A percentile compares a stretch with the other conserved stretches of the same genome.
These are phyloP conservation scores for Reutealis trisperma DNA, from an alignment of 345 rosid genomes.

Conservation along the genomic window DNA sequence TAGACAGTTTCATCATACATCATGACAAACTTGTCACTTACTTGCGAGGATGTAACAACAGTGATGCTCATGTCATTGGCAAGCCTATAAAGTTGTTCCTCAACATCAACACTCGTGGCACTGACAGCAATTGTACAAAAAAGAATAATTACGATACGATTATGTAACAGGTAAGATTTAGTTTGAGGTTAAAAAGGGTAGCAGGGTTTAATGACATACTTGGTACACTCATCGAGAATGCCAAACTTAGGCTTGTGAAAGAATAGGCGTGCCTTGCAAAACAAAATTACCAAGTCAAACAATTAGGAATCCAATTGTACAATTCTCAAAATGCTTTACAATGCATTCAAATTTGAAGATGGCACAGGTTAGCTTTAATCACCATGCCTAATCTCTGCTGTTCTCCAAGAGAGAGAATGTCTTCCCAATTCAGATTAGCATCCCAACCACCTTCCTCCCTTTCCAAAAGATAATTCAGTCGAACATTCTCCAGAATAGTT, in stretches of 20 bases:
- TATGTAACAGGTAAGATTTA: neutral
- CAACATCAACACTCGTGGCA: conserved; percentile 94
- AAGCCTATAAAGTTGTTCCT: conserved; percentile 89
- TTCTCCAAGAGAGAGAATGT: conserved; percentile 93
- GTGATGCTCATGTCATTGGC: conserved; percentile 85
- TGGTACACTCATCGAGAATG: conserved; percentile 97
- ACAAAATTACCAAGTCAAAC: conserved; percentile 24
- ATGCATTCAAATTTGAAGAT: neutral
- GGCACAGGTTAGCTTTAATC: conserved; percentile 22
- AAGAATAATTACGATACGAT: neutral
- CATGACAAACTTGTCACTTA: conserved; percentile 28
- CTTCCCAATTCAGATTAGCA: conserved; percentile 83
- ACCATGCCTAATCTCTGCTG: conserved; percentile 99
- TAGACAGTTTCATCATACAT: neutral
- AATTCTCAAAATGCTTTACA: neutral
- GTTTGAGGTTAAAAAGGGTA: neutral
- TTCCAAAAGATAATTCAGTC: conserved; percentile 82
- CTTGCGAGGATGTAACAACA: conserved; percentile 92
- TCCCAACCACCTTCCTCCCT: conserved; percentile 90
- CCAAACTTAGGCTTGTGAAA: conserved; percentile 92
- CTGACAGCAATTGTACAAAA: conserved; percentile 40
- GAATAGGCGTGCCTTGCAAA: conserved; percentile 81
- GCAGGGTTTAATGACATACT: conserved; percentile 47
- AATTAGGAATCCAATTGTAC: neutral
- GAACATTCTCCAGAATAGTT: conserved; percentile 74